A percentile compares a stretch with the other conserved stretches of the same genome.
These are phyloP conservation scores for Paramecium sexaurelia DNA, from an alignment of 73 alveolate genomes.

Conservation along the genomic window DNA sequence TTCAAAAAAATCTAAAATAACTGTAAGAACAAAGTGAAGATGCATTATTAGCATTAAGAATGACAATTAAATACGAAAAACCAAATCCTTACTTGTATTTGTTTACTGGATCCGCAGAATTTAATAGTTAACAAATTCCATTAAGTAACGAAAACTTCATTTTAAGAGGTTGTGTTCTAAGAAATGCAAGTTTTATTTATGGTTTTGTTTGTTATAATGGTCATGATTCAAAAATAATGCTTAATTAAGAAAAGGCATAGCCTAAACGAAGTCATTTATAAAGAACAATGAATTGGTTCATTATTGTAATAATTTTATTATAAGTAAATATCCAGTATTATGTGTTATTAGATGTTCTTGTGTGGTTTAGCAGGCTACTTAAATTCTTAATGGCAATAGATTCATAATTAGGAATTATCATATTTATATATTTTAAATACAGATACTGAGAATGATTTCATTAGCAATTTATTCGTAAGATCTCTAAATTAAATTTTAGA, in stretches of 20 bases:
- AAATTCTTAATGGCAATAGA: conserved; percentile 1
- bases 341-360: conserved; percentile 18
- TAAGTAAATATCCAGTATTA: not conserved
- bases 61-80: conserved; percentile 55
- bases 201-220: conserved; percentile 78
- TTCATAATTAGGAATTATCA: not conserved
- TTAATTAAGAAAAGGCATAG: conserved; percentile 78
- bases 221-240: conserved; percentile 77
- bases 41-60: conserved; percentile 55
- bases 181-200: conserved; percentile 72
- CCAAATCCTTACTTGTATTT: conserved; percentile 63
- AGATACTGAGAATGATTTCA: conserved; percentile 14
- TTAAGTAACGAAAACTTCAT: conserved; percentile 59
- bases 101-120: conserved; percentile 50
- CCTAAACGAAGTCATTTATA: conserved; percentile 72
- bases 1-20: conserved; percentile 53
- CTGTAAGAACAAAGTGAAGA: conserved; percentile 70
- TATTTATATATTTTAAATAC: not conserved
- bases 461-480: not conserved
- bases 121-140: conserved; percentile 36
- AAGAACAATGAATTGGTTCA: conserved; percentile 64
- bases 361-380: conserved; percentile 32
- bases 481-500: not conserved
- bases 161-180: conserved; percentile 75
- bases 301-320: conserved; percentile 42